Evolutionary conservation across 768 basidiomycete genomes (phyloP).

Genomic region (Termitomyces sp.): DNA sequence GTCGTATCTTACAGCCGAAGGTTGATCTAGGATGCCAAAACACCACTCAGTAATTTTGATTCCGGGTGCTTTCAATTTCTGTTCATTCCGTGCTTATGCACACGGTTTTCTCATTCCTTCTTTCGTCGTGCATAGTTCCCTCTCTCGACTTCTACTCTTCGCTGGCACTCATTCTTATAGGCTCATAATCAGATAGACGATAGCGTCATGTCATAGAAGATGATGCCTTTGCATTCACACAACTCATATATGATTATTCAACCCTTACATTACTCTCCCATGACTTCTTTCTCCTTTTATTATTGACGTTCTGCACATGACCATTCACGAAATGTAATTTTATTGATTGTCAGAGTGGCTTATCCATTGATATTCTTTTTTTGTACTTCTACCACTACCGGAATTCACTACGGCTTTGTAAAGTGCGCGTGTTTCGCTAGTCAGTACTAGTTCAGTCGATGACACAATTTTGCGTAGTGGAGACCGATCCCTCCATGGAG

Average conservation of each 20-base stretch:
- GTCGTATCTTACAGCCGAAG: conserved; percentile 7
- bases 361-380: no score
- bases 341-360: background rate
- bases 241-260: background rate
- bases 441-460: no score
- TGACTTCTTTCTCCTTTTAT: background rate
- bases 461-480: no score
- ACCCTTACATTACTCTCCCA: background rate
- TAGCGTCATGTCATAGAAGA: conserved; percentile 2
- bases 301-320: conserved; percentile 2
- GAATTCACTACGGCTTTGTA: no score
- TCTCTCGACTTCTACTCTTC: background rate
- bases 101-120: conserved; percentile 3
- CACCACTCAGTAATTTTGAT: background rate
- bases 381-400: no score
- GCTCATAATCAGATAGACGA: background rate
- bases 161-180: background rate
- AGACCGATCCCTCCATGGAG: no score
- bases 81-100: background rate
- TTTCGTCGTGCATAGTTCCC: background rate
- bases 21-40: background rate
- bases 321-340: conserved; percentile 7
- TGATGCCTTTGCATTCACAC: background rate
- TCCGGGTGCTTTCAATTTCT: background rate
- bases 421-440: no score